Conservation (phyloP, 169 alveolate genomes). For the Theileria luwenshuni region DNA sequence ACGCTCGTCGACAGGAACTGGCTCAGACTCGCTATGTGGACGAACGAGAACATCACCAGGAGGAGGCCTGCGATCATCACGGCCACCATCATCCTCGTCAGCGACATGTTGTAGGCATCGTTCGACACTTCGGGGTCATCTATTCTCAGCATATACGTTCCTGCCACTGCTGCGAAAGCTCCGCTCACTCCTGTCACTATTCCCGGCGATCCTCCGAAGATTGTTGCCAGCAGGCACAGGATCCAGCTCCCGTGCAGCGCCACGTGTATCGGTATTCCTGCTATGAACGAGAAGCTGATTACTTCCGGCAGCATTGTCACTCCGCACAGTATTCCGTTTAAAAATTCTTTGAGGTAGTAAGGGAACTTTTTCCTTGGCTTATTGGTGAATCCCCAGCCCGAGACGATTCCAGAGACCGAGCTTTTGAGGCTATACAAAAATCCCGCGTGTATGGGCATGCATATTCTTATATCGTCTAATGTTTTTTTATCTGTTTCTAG, state of each 20-base stretch:
- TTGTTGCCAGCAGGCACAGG: conserved; percentile 73
- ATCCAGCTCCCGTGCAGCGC: conserved; percentile 82
- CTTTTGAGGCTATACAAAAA: conserved; percentile 39
- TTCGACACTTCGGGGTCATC: conserved; percentile 18
- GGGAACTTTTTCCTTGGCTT: conserved; percentile 46
- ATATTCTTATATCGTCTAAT: conserved; percentile 58
- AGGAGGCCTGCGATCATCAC: conserved; percentile 72
- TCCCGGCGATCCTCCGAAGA: conserved; percentile 82
- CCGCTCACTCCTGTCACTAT: conserved; percentile 80
- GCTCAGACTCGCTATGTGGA: conserved; percentile 76
- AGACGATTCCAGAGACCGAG: conserved; percentile 36
- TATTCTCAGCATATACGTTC: conserved; percentile 61
- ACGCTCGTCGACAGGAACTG: conserved; percentile 81
- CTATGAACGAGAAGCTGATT: conserved; percentile 79
- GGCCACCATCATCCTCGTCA: conserved; percentile 48
- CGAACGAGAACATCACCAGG: conserved; percentile 69
- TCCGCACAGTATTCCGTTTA: conserved; percentile 76
- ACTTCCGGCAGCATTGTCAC: conserved; percentile 82
- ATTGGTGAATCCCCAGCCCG: conserved; percentile 57
- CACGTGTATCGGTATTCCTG: conserved; percentile 78
- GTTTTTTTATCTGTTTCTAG: conserved; percentile 43
- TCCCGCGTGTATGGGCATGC: conserved; percentile 55
- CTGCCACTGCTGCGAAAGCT: conserved; percentile 75
- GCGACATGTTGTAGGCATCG: conserved; percentile 24
- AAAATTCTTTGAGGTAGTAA: conserved; percentile 74